These are phyloP conservation scores for Zygosaccharomyces siamensis DNA, from an alignment of 805 yeast species.

Conservation along the genomic window DNA sequence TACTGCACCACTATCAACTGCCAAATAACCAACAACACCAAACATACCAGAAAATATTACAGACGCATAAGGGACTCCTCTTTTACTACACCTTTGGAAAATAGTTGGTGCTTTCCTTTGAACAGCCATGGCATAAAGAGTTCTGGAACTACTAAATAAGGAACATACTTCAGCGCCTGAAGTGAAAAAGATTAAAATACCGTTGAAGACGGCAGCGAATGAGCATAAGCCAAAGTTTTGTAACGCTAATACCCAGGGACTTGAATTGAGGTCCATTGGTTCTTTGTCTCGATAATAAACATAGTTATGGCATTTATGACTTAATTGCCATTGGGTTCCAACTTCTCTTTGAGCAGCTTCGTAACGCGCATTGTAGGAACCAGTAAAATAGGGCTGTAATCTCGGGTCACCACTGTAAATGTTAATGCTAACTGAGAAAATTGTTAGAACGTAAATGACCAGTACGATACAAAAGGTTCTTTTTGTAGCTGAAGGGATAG, in stretches of 20 bases:
- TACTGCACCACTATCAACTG: constrained; percentile 54
- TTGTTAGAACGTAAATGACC: constrained; percentile 58
- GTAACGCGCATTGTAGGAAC: constrained; percentile 10
- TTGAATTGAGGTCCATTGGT: constrained; percentile 43
- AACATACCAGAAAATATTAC: constrained; percentile 60
- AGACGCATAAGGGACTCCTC: constrained; percentile 70
- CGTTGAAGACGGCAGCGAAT: constrained; percentile 49
- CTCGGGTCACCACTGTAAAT: constrained; percentile 77
- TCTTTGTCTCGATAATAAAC: constrained; percentile 52
- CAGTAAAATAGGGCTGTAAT: constrained; percentile 47
- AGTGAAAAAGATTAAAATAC: constrained; percentile 49
- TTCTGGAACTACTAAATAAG: constrained; percentile 56
- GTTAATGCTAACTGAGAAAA: constrained; percentile 66
- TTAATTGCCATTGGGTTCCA: constrained; percentile 49
- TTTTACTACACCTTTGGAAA: constrained; percentile 53
- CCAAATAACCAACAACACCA: constrained; percentile 56
- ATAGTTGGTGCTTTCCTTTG: constrained; percentile 58
- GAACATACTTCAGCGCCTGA: constrained; percentile 55
- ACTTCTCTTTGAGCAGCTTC: constrained; percentile 13
- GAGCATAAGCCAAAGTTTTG: constrained; percentile 49
- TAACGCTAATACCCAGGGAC: constrained; percentile 56
- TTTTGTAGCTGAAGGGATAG: constrained; percentile 72
- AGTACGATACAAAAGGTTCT: constrained; percentile 69
- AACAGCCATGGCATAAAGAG: constrained; percentile 49
- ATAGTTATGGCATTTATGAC: constrained; percentile 66